Evolutionary conservation across 2,329 filamentous ascomycete genomes (phyloP).

Genomic region (Diaporthe aspalathi): DNA sequence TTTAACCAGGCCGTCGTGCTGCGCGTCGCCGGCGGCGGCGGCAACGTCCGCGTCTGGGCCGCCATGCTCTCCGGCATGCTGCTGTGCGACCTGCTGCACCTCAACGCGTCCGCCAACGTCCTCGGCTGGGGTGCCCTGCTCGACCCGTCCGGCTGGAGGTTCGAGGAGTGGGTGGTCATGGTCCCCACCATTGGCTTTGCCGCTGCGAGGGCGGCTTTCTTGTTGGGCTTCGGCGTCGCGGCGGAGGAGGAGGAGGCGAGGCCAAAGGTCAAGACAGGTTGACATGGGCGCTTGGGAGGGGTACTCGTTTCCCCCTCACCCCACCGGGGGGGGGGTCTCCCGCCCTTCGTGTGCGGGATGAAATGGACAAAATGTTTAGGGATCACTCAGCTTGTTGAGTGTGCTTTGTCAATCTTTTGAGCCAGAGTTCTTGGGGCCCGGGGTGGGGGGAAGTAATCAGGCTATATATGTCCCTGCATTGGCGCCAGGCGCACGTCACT

Average conservation of each 20-base stretch:
- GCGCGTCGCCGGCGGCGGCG: constrained; percentile 40
- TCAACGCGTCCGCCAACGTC: constrained; percentile 48
- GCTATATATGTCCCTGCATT: background rate
- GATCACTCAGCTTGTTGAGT: too few species aligned
- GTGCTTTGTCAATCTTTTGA: background rate
- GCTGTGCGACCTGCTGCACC: constrained; percentile 46
- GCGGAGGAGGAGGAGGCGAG: background rate
- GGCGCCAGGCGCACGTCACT: background rate
- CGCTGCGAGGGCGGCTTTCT: constrained; percentile 49
- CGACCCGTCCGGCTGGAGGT: constrained; percentile 47
- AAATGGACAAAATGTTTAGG: too few species aligned
- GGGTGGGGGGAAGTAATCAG: background rate
- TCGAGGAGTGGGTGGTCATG: constrained; percentile 53
- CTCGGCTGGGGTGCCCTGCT: constrained; percentile 46
- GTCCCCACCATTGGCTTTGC: constrained; percentile 48
- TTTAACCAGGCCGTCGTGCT: constrained; percentile 47
- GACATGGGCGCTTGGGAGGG: background rate
- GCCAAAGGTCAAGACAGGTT: constrained; percentile 34
- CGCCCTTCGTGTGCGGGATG: too few species aligned
- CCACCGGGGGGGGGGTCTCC: too few species aligned
- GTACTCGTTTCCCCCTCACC: background rate
- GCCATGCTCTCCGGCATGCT: constrained; percentile 43
- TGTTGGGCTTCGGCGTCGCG: constrained; percentile 48
- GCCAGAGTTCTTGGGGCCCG: background rate
- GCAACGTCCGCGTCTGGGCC: constrained; percentile 46